These are phyloP conservation scores for Nyssa sinensis DNA, from an alignment of 148 eudicot genomes.

Conservation along the genomic window DNA sequence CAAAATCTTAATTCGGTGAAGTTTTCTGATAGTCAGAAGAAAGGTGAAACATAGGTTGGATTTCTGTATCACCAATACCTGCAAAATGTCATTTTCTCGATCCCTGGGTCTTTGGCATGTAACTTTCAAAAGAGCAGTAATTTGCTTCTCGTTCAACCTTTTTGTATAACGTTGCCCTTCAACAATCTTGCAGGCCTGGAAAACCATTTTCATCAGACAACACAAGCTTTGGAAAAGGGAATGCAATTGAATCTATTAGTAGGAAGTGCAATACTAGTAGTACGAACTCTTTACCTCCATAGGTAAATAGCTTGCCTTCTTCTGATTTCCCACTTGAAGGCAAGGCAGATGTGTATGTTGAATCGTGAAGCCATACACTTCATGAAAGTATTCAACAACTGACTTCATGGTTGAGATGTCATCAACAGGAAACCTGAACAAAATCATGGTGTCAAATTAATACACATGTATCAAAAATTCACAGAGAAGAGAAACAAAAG, in stretches of 20 bases:
- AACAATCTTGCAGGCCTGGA: slow-evolving; percentile 76
- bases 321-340: slow-evolving; percentile 82
- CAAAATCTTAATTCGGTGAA: neutral
- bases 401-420: slow-evolving; percentile 65
- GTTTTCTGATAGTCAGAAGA: neutral
- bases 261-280: neutral
- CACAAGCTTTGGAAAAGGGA: slow-evolving; percentile 5
- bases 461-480: neutral
- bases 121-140: slow-evolving; percentile 62
- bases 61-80: slow-evolving; percentile 34
- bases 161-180: slow-evolving; percentile 73
- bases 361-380: slow-evolving; percentile 71
- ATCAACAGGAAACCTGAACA: slow-evolving; percentile 69
- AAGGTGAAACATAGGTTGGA: neutral
- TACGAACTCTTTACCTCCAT: slow-evolving; percentile 49
- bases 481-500: neutral
- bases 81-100: slow-evolving; percentile 66
- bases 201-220: slow-evolving; percentile 12
- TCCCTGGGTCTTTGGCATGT: slow-evolving; percentile 76
- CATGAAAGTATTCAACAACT: slow-evolving; percentile 71
- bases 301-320: slow-evolving; percentile 76
- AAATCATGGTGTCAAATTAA: slow-evolving; percentile 1
- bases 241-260: neutral
- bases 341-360: slow-evolving; percentile 68
- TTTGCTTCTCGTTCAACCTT: slow-evolving; percentile 74